Evolutionary conservation across 2,329 filamentous ascomycete species (phyloP).

Genomic region (Aspergillus sp.): DNA sequence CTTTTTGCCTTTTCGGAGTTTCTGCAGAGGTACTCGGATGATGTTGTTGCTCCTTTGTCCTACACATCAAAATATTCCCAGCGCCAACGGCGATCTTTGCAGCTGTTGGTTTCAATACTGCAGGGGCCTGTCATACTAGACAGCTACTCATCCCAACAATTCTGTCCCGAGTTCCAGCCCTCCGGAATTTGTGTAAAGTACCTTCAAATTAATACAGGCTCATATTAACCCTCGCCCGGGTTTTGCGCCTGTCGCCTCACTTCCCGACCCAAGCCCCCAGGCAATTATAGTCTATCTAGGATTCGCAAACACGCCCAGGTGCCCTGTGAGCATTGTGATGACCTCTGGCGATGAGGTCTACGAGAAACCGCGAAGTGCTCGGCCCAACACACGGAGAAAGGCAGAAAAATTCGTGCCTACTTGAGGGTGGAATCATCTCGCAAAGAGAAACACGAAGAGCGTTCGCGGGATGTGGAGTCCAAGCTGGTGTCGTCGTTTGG

Average conservation of each 20-base stretch:
- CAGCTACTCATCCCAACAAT: background rate
- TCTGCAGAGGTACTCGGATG: background rate
- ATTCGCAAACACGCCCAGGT: background rate
- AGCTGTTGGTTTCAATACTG: background rate
- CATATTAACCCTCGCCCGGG: slow-evolving; percentile 2
- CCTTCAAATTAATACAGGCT: background rate
- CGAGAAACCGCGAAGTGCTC: background rate
- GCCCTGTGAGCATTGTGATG: background rate
- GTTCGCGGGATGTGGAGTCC: background rate
- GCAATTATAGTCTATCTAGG: background rate
- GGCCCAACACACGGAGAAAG: background rate
- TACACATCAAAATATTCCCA: background rate
- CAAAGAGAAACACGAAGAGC: background rate
- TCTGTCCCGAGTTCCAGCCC: background rate
- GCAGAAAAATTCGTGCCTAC: slow-evolving; percentile 23
- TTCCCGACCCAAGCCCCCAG: background rate
- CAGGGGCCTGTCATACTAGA: background rate
- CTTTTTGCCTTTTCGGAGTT: background rate
- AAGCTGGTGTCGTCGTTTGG: background rate
- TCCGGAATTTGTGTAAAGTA: background rate
- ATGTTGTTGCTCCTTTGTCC: background rate
- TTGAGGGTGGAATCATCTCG: background rate
- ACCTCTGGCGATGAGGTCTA: background rate
- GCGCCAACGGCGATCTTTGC: background rate
- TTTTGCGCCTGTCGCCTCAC: background rate